Base-by-base conservation (phyloP, 176 grass and related monocot species). In the Dactylis glomerata region DNA sequence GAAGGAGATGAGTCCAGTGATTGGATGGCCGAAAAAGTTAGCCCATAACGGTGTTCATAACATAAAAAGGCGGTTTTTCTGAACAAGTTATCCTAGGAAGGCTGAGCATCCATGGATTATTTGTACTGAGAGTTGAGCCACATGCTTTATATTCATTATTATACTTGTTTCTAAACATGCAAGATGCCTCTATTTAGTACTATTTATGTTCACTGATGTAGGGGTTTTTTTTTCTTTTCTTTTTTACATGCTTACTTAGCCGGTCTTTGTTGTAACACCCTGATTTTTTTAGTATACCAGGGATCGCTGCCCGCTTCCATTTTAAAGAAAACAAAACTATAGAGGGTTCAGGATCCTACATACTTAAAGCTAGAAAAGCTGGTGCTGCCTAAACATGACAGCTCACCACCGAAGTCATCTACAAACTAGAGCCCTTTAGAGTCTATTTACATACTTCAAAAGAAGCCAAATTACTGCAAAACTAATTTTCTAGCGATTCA, bases 1-100 rank as follows among this genome's bases (percentile, higher is more conserved):
- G 88, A 83, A 24, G 89, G 7, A 14, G 80, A 90, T 10, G 77
- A 86, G 11, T 81, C 30, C 57, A 77, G 83, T 24, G 33, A 77
- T 83, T 98, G 93, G 96, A 84, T 85, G 44, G 75, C 82, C 24
- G 74, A 85, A 61, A 92, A 81, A 70, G 77, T 92, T 62, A 94
- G 86, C 56, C 95, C 90, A 16, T 97, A 67, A 81, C 2, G 0
- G 30, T 58, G 28, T 47, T 28, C 24, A 16, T 69, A 44, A 12
- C 20, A 0, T 11, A 44, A 86, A 83, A 73, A n/a, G 2, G n/a
- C 66, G 22, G 12, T 37, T 2, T 37, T 37, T 37, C 34, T 37
- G 34, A 37, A 37, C 34, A 37, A 37, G 34, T 37, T 37, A 37
- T 37, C 34, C 34, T 37, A 37, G 34, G 34, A 37, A 37, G 34